Evolutionary conservation across 768 basidiomycete genomes (phyloP), one percentile per base, ranked within the genome.

Genomic region (Pholiota microspora): DNA sequence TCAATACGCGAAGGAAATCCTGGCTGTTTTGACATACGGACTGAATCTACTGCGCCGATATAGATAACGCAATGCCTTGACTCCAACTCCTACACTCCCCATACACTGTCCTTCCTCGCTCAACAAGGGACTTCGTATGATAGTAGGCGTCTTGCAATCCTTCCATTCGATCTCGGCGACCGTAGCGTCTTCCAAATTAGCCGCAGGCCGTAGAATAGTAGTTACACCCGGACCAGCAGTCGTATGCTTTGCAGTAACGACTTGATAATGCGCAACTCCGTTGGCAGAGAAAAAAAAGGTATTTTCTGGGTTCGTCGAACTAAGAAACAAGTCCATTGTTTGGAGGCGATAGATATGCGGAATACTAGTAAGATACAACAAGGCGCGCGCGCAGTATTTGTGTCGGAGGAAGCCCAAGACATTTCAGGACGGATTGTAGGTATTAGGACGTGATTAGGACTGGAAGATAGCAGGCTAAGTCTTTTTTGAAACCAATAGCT

Each of bases 81-180:
- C 61, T 10, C 71, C 71, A 29, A 63, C 58, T 15, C 71, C 67
- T 54, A 53, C 49, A 34, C 61, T 66, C 25, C 67, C 68, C 25
- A 67, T 31, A 9, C 60, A 60, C 34, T 66, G 59, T 6, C 64
- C 68, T 15, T 64, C 47, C 15, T 68, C 72, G 36, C 69, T 67
- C 18, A 78, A 66, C 28, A 76, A 60, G 32, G 69, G 69, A 57
- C 74, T 75, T 45, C 71, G 67, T 54, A 79, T 71, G 9, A 75
- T 66, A 3, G 78, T 76, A n/a, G 77, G 74, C 31, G 68, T 67
- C 31, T 69, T 68, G 68, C 67, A 73, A 29, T 67, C 64, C 49
- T 69, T 69, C 79, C 81, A 82, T 49, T 75, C 72, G 31, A 83
- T 72, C 59, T 81, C 78, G 4, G 78, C 81, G 24, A 83, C 74